These are phyloP conservation scores for Trametes pubescens DNA, from an alignment of 1,284 basidiomycete species.

Conservation along the genomic window DNA sequence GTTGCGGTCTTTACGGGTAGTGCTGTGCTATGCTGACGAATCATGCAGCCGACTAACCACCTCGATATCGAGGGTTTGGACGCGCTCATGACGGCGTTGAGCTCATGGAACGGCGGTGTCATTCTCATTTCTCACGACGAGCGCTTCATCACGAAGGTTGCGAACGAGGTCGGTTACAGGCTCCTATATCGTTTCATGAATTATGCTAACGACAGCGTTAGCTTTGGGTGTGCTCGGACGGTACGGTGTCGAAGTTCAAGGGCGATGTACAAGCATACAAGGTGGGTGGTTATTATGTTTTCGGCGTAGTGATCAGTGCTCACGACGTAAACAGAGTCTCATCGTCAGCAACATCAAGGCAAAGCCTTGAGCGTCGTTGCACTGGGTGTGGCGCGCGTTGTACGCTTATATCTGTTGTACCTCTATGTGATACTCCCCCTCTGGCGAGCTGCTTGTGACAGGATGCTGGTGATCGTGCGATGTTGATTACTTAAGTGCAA, in stretches of 20 bases:
- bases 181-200: constrained; percentile 1
- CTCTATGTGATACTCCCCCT: neutral
- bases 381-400: neutral
- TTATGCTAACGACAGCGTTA: constrained; percentile 40
- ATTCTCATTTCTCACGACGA: constrained; percentile 96
- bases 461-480: no score
- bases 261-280: constrained; percentile 95
- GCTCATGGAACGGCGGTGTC: constrained; percentile 95
- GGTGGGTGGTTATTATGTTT: constrained; percentile 51
- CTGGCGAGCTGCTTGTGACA: neutral
- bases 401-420: neutral
- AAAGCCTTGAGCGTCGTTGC: constrained; percentile 19
- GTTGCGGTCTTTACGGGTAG: constrained; percentile 25
- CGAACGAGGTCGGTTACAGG: constrained; percentile 63
- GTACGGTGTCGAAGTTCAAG: constrained; percentile 83
- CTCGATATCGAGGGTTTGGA: constrained; percentile 98
- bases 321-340: constrained; percentile 59
- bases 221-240: constrained; percentile 93
- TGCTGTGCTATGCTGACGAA: neutral
- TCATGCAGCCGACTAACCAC: constrained; percentile 90
- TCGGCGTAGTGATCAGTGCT: constrained; percentile 1
- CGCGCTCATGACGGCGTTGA: constrained; percentile 90
- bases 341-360: constrained; percentile 84
- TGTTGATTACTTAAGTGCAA: no score
- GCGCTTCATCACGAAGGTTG: constrained; percentile 88